phyloP scores from a whole-genome alignment of 1,284 basidiomycete genomes.

The Tylopilus sp. region DNA sequence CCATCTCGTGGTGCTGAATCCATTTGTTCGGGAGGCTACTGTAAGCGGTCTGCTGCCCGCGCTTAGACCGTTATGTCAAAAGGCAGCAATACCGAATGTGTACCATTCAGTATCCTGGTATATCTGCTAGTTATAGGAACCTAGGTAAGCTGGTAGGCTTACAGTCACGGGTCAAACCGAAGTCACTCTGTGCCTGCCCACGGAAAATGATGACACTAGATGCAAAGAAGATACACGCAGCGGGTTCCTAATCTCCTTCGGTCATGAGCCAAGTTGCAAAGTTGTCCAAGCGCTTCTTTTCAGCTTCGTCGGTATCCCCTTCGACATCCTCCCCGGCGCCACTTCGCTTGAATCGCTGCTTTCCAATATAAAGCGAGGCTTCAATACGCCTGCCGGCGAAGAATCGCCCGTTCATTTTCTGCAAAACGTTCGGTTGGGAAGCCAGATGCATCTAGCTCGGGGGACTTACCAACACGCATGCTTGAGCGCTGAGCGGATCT shows the following conservation, averaged over 20 bases:
- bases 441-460: not conserved
- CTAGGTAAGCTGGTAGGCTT: no score
- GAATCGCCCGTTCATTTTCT: conserved; percentile 96
- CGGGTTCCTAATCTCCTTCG: conserved; percentile 54
- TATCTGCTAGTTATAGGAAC: no score
- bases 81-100: no score
- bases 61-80: no score
- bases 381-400: conserved; percentile 83
- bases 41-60: no score
- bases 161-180: not conserved
- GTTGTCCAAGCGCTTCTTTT: conserved; percentile 79
- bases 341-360: conserved; percentile 75
- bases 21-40: no score
- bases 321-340: conserved; percentile 56
- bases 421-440: conserved; percentile 1
- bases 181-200: not conserved
- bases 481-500: conserved; percentile 81
- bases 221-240: conserved; percentile 4
- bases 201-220: conserved; percentile 4
- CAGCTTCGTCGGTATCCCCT: conserved; percentile 63
- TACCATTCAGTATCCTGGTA: no score
- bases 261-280: conserved; percentile 84
- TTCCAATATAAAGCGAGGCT: conserved; percentile 76
- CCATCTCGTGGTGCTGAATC: no score
- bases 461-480: conserved; percentile 74